Base-by-base conservation (phyloP, 1,284 basidiomycete genomes). In the Fomitopsis schrenkii region DNA sequence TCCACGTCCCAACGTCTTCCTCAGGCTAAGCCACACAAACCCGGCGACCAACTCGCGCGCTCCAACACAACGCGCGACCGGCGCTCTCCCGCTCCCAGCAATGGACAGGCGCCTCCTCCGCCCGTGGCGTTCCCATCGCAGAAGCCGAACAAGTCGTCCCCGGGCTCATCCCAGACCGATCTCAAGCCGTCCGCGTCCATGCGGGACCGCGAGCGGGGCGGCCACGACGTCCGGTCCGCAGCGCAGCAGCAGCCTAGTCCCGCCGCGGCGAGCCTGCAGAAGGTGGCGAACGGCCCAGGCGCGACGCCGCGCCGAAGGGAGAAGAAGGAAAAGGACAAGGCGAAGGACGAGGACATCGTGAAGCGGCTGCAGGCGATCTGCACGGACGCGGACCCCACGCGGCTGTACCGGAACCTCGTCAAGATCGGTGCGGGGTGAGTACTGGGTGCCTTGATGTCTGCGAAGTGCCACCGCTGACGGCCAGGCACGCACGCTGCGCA, bases 361-460 rank as follows among this genome's bases (percentile, higher is more conserved):
- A 91, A 89, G 68, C 87, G 95, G 50, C 76, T 99, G 70, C 91
- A 94, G 73, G 88, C 90, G 67, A 98, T 99, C 70, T 99, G 97
- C 74, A 97, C 96, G 1, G 94, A 97, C 71, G 96, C 95, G 5
- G 97, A 99, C 75, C 97, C 97, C 45, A 98, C 95, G 57, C 87
- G 87, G 75, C 80, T 98, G 44, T 99, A 99, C 75, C 82, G 95
- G 59, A 96, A 87, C 73, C 81, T 99, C 55, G 86, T 93, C 74
- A 98, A 99, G 85, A 98, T 99, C 72, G 97, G 97, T 50, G 97
- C 98, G 74, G 97, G 96, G 93, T 95, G 68, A 73, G 89, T 81
- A 2, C 61, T 42, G 60, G 26, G 58, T 58, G 12, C 57, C 65
- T 36, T 57, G n/a, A 17, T 46, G 41, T 60, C 15, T 12, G 42